Evolutionary conservation across 179 eudicot genomes (phyloP).

Genomic region (Corrigiola litoralis): DNA sequence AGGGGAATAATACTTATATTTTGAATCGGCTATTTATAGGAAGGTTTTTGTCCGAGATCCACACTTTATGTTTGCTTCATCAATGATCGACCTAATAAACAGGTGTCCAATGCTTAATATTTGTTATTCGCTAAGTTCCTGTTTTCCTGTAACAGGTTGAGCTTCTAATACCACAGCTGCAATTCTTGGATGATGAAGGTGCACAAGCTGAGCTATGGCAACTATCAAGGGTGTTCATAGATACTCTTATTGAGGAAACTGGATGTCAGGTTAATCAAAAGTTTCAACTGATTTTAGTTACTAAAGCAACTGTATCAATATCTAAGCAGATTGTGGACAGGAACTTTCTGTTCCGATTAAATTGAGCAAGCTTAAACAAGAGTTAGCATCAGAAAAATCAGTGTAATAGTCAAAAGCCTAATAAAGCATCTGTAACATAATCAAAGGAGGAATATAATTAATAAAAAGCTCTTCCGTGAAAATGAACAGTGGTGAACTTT

Average conservation of each 20-base stretch:
- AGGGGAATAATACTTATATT: too few species aligned
- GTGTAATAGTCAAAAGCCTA: too few species aligned
- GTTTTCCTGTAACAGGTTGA: slow-evolving; percentile 55
- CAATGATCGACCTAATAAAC: too few species aligned
- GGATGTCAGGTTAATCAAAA: slow-evolving; percentile 61
- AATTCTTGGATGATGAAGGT: slow-evolving; percentile 97
- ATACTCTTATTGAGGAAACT: slow-evolving; percentile 86
- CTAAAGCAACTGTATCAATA: not conserved
- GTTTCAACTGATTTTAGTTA: not conserved
- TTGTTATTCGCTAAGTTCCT: not conserved
- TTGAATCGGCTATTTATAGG: too few species aligned
- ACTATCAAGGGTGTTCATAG: slow-evolving; percentile 74
- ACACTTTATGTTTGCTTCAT: too few species aligned
- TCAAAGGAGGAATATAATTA: too few species aligned
- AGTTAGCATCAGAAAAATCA: not conserved
- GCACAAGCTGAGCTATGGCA: slow-evolving; percentile 98
- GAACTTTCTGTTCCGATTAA: too few species aligned
- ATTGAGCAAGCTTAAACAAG: not conserved
- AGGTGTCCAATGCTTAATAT: too few species aligned
- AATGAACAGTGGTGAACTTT: too few species aligned
- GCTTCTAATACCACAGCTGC: slow-evolving; percentile 94
- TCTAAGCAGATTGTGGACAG: not conserved
- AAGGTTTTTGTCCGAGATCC: too few species aligned
- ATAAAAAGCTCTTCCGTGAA: too few species aligned
- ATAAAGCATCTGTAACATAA: too few species aligned